Conservation (phyloP, 139 green algal genomes). For the Choricystis sp. region DNA sequence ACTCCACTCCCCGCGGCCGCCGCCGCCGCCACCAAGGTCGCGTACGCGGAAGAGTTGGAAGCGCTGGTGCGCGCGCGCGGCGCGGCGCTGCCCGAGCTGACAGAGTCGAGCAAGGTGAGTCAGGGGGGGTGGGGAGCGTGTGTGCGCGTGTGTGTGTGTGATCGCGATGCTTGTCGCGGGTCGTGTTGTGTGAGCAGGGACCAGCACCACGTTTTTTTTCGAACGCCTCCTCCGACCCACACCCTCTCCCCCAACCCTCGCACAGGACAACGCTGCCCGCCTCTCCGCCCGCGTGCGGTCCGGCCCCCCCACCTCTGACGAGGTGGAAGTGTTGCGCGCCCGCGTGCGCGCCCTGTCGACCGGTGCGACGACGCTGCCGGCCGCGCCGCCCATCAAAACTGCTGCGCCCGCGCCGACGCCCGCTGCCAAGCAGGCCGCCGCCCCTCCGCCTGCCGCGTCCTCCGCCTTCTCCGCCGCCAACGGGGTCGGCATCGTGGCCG, state of each 20-base stretch:
- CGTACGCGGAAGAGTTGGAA: not conserved
- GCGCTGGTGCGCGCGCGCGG: not conserved
- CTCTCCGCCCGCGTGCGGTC: not conserved
- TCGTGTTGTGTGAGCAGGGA: too few relatives aligned
- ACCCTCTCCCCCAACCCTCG: not conserved
- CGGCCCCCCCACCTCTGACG: not conserved
- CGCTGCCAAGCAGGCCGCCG: not conserved
- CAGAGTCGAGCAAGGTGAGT: not conserved
- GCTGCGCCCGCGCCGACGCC: too few relatives aligned
- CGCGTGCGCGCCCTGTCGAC: not conserved
- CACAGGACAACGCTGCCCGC: not conserved
- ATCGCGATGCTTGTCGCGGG: too few relatives aligned
- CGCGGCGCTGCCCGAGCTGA: not conserved
- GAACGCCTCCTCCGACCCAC: not conserved
- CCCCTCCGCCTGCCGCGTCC: not conserved
- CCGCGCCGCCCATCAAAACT: not conserved
- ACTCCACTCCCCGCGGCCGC: not conserved
- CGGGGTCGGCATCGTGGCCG: slow-evolving; percentile 4
- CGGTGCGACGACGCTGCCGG: not conserved
- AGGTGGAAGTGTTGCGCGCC: not conserved
- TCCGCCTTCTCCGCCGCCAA: slow-evolving; percentile 2
- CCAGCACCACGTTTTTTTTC: too few relatives aligned
- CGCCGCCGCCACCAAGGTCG: not conserved
- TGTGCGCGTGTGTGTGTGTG: too few relatives aligned
- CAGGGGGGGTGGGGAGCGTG: not conserved